These are phyloP conservation scores for Mrakia hoshinonis DNA, from an alignment of 768 basidiomycete genomes.

Conservation along the genomic window DNA sequence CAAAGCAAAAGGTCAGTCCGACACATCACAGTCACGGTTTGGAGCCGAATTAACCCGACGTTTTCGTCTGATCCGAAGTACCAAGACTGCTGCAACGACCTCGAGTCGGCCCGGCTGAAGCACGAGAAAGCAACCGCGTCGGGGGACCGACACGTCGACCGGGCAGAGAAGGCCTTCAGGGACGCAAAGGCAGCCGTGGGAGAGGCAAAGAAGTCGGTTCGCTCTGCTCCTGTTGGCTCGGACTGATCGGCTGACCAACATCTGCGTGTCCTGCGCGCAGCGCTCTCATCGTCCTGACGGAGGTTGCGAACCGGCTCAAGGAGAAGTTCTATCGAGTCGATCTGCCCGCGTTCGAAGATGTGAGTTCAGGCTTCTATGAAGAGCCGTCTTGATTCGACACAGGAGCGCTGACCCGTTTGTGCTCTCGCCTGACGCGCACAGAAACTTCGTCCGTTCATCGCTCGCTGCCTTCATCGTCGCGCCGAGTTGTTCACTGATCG, in stretches of 20 bases:
- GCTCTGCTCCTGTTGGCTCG: background rate
- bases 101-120: slow-evolving; percentile 23
- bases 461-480: background rate
- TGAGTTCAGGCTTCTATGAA: background rate
- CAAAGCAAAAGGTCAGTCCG: background rate
- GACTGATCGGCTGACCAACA: background rate
- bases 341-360: slow-evolving; percentile 59
- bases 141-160: slow-evolving; percentile 48
- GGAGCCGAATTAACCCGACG: background rate
- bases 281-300: slow-evolving; percentile 13
- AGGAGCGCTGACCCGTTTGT: background rate
- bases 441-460: slow-evolving; percentile 9
- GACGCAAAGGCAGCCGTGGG: slow-evolving; percentile 10
- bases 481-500: background rate
- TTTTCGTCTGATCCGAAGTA: background rate
- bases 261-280: background rate
- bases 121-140: slow-evolving; percentile 15
- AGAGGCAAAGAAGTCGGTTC: slow-evolving; percentile 20
- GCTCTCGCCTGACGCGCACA: background rate
- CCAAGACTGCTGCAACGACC: slow-evolving; percentile 20
- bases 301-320: slow-evolving; percentile 59
- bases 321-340: slow-evolving; percentile 62
- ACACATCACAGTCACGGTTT: background rate
- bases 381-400: background rate
- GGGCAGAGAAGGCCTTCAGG: slow-evolving; percentile 35